Evolutionary conservation across 192 early-diverging fungal species (phyloP).

Genomic region (Coemansia sp.): DNA sequence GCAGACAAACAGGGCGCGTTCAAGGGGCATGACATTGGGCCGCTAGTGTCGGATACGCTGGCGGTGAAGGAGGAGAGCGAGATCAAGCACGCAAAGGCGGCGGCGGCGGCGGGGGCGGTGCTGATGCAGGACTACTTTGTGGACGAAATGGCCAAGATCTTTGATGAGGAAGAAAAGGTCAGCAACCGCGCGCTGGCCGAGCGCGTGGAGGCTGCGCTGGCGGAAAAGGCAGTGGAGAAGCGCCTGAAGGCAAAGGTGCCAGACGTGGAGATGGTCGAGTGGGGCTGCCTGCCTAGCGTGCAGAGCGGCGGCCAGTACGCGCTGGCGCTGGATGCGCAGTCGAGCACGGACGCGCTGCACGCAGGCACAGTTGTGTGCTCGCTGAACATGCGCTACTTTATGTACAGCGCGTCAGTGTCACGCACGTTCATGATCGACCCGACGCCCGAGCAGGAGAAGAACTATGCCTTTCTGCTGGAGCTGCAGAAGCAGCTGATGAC

Average conservation of each 20-base stretch:
- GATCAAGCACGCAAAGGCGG: slow-evolving; percentile 67
- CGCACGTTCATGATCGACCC: slow-evolving; percentile 94
- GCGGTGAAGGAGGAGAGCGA: slow-evolving; percentile 93
- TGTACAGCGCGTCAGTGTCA: slow-evolving; percentile 91
- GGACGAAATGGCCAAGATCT: slow-evolving; percentile 76
- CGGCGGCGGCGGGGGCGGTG: slow-evolving; percentile 67
- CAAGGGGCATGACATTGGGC: slow-evolving; percentile 70
- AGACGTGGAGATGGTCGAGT: slow-evolving; percentile 73
- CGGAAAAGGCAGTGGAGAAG: slow-evolving; percentile 66
- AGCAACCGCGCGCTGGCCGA: slow-evolving; percentile 82
- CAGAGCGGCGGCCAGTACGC: slow-evolving; percentile 96
- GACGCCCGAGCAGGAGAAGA: slow-evolving; percentile 78
- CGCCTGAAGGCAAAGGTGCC: slow-evolving; percentile 69
- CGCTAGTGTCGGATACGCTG: slow-evolving; percentile 68
- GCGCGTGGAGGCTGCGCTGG: slow-evolving; percentile 65
- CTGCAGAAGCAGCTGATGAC: slow-evolving; percentile 76
- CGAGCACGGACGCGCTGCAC: slow-evolving; percentile 72
- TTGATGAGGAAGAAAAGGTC: slow-evolving; percentile 86
- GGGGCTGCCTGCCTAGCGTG: slow-evolving; percentile 91
- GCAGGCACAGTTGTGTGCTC: slow-evolving; percentile 91
- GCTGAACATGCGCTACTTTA: slow-evolving; percentile 90
- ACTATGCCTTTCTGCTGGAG: slow-evolving; percentile 88
- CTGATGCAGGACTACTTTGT: slow-evolving; percentile 88
- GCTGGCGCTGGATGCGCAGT: slow-evolving; percentile 75
- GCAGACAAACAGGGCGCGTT: slow-evolving; percentile 52